A percentile compares a stretch with the other conserved stretches of the same genome.
phyloP scores from a whole-genome alignment of 108 stramenopile genomes.

The Bacterosira constricta region DNA sequence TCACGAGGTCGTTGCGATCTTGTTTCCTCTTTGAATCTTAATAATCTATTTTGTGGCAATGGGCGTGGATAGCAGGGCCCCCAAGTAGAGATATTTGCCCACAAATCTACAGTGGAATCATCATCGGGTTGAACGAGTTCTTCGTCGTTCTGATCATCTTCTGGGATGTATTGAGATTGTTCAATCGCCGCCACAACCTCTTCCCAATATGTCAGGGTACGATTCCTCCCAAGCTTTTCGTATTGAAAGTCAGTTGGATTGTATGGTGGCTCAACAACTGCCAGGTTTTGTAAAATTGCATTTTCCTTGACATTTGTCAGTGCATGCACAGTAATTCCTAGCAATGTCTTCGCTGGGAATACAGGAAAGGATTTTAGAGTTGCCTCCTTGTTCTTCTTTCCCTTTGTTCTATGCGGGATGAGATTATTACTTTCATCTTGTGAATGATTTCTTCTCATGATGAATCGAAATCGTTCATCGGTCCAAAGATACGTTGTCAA shows the following conservation, averaged over 20 bases:
- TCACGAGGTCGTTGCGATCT: neutral
- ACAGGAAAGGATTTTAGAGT: neutral
- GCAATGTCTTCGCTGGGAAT: neutral
- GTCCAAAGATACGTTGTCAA: neutral
- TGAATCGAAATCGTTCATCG: neutral
- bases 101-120: neutral
- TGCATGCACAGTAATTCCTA: slow-evolving; percentile 1
- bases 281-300: no score
- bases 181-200: neutral
- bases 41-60: neutral
- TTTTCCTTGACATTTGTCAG: no score
- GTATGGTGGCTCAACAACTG: neutral
- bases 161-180: neutral
- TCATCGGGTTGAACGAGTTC: neutral
- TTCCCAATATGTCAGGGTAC: neutral
- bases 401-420: neutral
- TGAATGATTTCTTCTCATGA: neutral
- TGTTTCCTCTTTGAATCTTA: neutral
- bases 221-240: neutral
- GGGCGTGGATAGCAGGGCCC: slow-evolving; percentile 42
- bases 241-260: slow-evolving; percentile 3
- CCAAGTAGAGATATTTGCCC: slow-evolving; percentile 24
- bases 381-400: neutral
- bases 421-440: neutral
- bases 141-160: neutral